A percentile compares a stretch with the other conserved stretches of the same genome.
phyloP scores from a whole-genome alignment of 225 moss, liverwort and hornwort species.

The Rhytidiadelphus loreus region DNA sequence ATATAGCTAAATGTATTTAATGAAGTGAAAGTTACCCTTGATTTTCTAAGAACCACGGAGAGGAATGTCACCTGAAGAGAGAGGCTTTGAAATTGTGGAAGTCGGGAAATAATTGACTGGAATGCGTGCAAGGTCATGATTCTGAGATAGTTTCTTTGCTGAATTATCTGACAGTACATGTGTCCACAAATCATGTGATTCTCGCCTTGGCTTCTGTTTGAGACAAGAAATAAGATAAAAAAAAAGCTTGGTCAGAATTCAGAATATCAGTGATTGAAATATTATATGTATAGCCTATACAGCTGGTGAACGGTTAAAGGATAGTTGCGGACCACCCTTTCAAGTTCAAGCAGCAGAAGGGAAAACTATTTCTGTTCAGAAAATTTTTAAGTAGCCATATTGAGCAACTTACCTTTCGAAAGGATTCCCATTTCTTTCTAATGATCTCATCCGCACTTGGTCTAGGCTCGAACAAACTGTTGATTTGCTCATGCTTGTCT shows the following conservation, averaged over 20 bases:
- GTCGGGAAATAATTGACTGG: background rate
- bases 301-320: background rate
- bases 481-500: background rate
- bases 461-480: background rate
- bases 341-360: background rate
- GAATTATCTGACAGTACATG: conserved; percentile 6
- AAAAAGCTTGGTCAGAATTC: background rate
- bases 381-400: background rate
- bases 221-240: background rate
- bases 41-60: background rate
- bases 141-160: conserved; percentile 1
- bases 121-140: background rate
- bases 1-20: background rate
- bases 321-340: background rate
- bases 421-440: conserved; percentile 6
- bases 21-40: background rate
- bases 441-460: conserved; percentile 1
- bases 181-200: conserved; percentile 23
- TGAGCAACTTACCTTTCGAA: conserved; percentile 2
- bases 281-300: background rate
- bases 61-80: conserved; percentile 9
- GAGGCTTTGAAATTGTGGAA: conserved; percentile 5
- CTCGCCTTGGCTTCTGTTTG: conserved; percentile 15
- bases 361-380: background rate
- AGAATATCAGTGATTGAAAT: background rate